phyloP scores from a whole-genome alignment of 2,329 filamentous ascomycete species.

The Cladobotryum protrusum region DNA sequence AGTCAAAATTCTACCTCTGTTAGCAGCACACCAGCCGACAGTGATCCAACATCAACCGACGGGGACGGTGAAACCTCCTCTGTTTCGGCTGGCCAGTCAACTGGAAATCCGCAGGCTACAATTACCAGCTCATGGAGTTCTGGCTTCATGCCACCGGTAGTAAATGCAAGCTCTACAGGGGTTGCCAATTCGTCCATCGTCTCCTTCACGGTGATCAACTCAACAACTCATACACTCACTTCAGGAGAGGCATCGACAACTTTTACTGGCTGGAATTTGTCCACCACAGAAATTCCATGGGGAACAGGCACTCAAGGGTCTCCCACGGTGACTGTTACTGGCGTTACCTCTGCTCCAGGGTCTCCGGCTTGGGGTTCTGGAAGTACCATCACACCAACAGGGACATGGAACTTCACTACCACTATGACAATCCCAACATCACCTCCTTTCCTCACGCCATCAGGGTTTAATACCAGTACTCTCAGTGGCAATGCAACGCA shows the following conservation, averaged over 20 bases:
- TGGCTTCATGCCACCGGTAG: background rate
- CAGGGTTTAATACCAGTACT: constrained; percentile 8
- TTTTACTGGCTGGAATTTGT: constrained; percentile 7
- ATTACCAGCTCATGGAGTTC: background rate
- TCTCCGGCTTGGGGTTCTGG: background rate
- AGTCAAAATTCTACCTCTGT: background rate
- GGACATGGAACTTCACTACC: background rate
- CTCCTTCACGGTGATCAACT: background rate
- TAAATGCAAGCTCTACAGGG: background rate
- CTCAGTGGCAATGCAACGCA: constrained; percentile 3
- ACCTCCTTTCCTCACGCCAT: constrained; percentile 9
- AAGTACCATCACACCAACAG: background rate
- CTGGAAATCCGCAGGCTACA: background rate
- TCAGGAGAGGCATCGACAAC: background rate
- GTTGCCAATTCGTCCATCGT: background rate
- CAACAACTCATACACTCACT: background rate
- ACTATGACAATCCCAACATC: constrained; percentile 1
- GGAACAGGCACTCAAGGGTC: background rate
- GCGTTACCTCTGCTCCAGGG: background rate
- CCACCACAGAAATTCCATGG: background rate
- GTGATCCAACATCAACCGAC: background rate
- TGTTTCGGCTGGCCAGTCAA: background rate
- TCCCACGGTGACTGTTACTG: background rate
- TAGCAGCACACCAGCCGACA: background rate
- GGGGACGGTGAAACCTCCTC: background rate